These are phyloP conservation scores for Wakefieldia striispora DNA, from an alignment of 768 basidiomycete genomes.

Conservation along the genomic window DNA sequence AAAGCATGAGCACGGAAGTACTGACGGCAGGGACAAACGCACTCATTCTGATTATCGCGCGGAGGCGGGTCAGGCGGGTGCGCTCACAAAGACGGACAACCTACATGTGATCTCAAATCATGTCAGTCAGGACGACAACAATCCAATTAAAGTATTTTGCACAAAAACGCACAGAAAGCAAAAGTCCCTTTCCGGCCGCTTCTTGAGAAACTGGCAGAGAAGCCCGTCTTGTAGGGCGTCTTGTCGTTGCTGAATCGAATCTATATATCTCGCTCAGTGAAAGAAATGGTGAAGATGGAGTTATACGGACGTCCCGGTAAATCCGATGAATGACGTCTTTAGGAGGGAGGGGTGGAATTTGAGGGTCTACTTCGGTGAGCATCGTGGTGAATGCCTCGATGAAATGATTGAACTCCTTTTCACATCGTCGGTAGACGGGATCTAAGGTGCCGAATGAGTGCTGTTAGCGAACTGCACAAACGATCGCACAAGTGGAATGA, in stretches of 20 bases:
- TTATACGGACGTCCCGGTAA: slow-evolving; percentile 70
- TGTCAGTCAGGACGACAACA: slow-evolving; percentile 1
- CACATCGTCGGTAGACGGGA: slow-evolving; percentile 48
- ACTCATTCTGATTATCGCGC: slow-evolving; percentile 19
- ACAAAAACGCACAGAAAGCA: slow-evolving; percentile 65
- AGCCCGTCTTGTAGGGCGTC: slow-evolving; percentile 87
- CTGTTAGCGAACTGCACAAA: background rate
- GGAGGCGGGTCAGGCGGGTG: background rate
- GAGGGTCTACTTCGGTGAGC: slow-evolving; percentile 69
- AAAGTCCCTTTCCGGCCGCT: slow-evolving; percentile 90
- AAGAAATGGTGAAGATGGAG: background rate
- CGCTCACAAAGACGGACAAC: slow-evolving; percentile 1
- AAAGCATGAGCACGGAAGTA: slow-evolving; percentile 3
- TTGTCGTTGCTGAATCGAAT: slow-evolving; percentile 91
- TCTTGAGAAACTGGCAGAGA: slow-evolving; percentile 84
- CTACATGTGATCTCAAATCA: slow-evolving; percentile 24
- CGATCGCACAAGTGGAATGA: background rate
- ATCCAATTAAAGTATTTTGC: background rate
- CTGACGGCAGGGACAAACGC: background rate
- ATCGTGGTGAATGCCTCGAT: slow-evolving; percentile 66
- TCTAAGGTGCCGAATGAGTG: slow-evolving; percentile 14
- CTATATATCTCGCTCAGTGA: slow-evolving; percentile 35
- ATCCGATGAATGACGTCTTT: slow-evolving; percentile 93
- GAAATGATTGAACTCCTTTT: slow-evolving; percentile 88
- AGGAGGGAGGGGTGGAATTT: slow-evolving; percentile 85